A percentile compares a stretch with the other conserved stretches of the same genome.
These are phyloP conservation scores for Trichoderma arundinaceum DNA, from an alignment of 2,329 filamentous ascomycete genomes.

Conservation along the genomic window DNA sequence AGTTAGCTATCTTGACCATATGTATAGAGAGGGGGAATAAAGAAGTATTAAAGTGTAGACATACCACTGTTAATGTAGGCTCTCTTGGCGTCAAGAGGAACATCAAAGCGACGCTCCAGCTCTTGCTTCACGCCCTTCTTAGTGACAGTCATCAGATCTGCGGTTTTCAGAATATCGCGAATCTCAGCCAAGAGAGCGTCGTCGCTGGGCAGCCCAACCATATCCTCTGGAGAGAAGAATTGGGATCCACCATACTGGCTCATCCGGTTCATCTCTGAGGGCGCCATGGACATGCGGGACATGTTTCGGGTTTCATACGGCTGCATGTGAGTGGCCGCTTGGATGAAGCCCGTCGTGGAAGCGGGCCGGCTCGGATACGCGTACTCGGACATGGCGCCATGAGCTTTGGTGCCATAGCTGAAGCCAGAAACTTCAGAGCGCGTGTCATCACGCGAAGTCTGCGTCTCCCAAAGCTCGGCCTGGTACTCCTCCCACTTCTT, in stretches of 20 bases:
- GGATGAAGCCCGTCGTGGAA: constrained; percentile 57
- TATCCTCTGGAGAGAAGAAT: constrained; percentile 67
- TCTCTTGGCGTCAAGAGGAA: constrained; percentile 83
- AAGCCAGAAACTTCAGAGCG: constrained; percentile 90
- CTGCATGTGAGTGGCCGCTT: constrained; percentile 55
- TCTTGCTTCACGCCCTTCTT: constrained; percentile 98
- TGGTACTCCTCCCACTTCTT: constrained; percentile 99
- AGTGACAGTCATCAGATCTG: constrained; percentile 95
- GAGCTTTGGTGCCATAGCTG: constrained; percentile 88
- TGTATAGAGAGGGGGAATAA: neutral
- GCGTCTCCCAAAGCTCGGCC: constrained; percentile 94
- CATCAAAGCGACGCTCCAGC: constrained; percentile 86
- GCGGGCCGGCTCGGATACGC: constrained; percentile 64
- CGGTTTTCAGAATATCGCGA: constrained; percentile 86
- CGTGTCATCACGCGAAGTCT: constrained; percentile 80
- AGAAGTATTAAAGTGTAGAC: constrained; percentile 45
- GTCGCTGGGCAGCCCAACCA: constrained; percentile 80
- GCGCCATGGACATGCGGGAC: constrained; percentile 80
- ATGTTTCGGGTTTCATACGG: constrained; percentile 55
- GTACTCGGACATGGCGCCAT: constrained; percentile 71
- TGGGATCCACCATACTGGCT: constrained; percentile 67
- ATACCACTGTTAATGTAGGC: constrained; percentile 92
- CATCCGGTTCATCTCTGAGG: constrained; percentile 70
- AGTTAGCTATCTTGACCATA: neutral
- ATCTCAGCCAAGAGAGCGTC: constrained; percentile 93